Evolutionary conservation across 108 stramenopile genomes (phyloP), one percentile per base, ranked within the genome.

Genomic region (Schizochytrium sp.): DNA sequence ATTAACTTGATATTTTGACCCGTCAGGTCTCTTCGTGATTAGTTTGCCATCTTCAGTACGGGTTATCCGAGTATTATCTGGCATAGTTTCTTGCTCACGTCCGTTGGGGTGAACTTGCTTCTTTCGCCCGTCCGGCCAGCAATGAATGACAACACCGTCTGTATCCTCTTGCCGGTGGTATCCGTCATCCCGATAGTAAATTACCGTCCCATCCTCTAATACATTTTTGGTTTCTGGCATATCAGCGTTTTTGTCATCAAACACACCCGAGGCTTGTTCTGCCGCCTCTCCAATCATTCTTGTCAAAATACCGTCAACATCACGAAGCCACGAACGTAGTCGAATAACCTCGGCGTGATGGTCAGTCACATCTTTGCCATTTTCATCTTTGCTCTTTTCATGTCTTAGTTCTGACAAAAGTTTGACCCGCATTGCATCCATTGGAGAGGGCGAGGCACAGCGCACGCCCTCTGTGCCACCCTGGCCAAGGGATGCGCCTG

Each of bases 1-100:
- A 42, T 83, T 83, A 5, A 55, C 50, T 28, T 83, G 76, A 28
- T 55, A 83, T 53, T 83, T 83, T 46, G 76, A 83, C 17, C 76
- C 76, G 55, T 83, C 76, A 15, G 2, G 5, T 12, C 76, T 47
- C 40, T 83, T 83, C 12, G 53, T 55, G 50, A 83, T 55, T 12
- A 83, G n/a, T 53, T 83, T 83, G 12, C 76, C 76, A 55, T 83
- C 76, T 28, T 83, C 76, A 55, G 76, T 83, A 5, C 53, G 10
- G 49, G 76, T 83, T 17, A 83, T 83, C 28, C 76, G 47, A 5
- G 76, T 83, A 8, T 28, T 28, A 53, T 83, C 76, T 7, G 76
- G 50, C 10, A 55, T 47, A n/a, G 47, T 49, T 28, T 83, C 76
- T 3, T 83, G 50, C 47, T 49, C 53, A 40, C 76, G 76, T 5